Percentiles rank a stretch among this genome's conserved stretches.
Conservation (phyloP, 208 protist species). For the Wallacemonas rigidus region DNA sequence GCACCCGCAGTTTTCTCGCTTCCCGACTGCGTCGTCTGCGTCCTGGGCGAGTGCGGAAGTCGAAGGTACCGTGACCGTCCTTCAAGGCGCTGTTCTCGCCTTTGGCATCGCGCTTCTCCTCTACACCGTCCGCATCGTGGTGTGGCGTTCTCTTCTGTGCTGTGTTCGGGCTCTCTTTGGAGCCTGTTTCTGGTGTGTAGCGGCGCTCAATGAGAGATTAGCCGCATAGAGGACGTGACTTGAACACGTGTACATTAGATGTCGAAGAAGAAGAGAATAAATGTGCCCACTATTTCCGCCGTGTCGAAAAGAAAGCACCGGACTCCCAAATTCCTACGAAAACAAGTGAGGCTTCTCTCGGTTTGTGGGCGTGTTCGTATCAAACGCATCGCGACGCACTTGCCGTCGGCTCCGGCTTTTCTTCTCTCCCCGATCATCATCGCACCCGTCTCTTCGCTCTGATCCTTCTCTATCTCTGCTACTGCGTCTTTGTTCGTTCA, state of each 20-base stretch:
- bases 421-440: no score
- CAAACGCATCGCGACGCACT: no score
- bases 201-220: not conserved
- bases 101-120: conserved; percentile 22
- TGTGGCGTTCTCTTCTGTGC: not conserved
- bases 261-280: no score
- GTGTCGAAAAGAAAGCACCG: not conserved
- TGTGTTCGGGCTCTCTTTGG: not conserved
- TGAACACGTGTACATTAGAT: no score
- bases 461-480: not conserved
- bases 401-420: no score
- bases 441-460: not conserved
- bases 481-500: conserved; percentile 2
- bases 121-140: conserved; percentile 18
- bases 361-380: no score
- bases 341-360: no score
- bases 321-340: no score
- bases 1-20: not conserved
- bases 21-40: not conserved
- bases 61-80: conserved; percentile 16
- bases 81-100: conserved; percentile 24
- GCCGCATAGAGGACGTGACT: not conserved
- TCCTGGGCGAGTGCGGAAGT: not conserved
- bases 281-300: not conserved
- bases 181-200: conserved; percentile 11